Base-by-base conservation (phyloP, 306 rosid species). In the Rosa persica region DNA sequence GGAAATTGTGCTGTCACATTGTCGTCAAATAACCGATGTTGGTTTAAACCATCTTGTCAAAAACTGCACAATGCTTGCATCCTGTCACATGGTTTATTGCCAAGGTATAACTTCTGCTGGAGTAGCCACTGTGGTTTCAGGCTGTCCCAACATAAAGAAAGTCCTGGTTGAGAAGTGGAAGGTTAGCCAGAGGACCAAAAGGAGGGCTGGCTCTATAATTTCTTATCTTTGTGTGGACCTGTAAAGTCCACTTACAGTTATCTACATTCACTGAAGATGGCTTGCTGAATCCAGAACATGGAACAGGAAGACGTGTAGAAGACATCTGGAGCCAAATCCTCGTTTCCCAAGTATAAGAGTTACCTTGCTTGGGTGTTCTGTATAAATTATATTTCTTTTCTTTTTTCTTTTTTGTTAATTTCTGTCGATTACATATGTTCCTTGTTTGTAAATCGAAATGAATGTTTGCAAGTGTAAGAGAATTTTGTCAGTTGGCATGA, bases 81-180 rank as follows among this genome's bases (percentile, higher is more conserved):
- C 97, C 75, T 93, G 98, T 81, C 99, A 93, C 79, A 88, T 93
- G 97, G 98, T 90, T 76, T 95, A 91, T 77, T 95, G 99, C 83
- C 92, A 92, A 5, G 86, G 92, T 62, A 82, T 95, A 77, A 91
- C 98, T 17, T 85, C 90, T 46, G 86, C 88, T 17, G 98, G 98
- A 39, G 97, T 95, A 34, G 97, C 99, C 71, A 88, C 93, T 0
- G 89, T 95, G 74, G 96, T 95, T 68, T 93, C 99, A 11, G 74
- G 97, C 52, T 95, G 99, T 67, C 87, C 91, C 54, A 86, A 88
- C 86, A 83, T 95, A 78, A 95, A 89, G 86, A 95, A 93, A 83
- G 88, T 95, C 51, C 87, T 93, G 23, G 98, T 95, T n/a, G 99
- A 95, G 92, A 90, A 93, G 84, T 89, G 88, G 93, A 95, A 95